A percentile compares a stretch with the other conserved stretches of the same genome.
Conservation (phyloP, 805 yeast genomes). For the Brettanomyces naardenensis region DNA sequence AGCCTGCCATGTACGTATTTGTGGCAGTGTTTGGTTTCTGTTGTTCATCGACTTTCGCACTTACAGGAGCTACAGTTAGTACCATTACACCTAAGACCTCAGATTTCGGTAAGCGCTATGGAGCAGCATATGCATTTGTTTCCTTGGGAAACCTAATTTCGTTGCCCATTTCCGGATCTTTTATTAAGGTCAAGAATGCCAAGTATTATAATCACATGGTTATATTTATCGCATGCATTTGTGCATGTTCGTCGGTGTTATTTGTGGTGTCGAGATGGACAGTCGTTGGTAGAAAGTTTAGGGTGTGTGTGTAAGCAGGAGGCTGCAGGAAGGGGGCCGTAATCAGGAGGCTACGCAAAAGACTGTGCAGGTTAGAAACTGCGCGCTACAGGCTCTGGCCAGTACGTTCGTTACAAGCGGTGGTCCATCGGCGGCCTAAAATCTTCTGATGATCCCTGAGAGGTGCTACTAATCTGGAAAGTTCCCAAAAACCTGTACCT, state of each 20-base stretch:
- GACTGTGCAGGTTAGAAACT: too few relatives aligned
- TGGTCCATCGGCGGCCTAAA: too few relatives aligned
- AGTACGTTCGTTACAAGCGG: too few relatives aligned
- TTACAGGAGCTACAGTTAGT: slow-evolving; percentile 57
- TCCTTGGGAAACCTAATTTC: slow-evolving; percentile 41
- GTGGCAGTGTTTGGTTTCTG: slow-evolving; percentile 42
- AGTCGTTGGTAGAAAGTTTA: slow-evolving; percentile 19
- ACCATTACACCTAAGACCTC: slow-evolving; percentile 45
- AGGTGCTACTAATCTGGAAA: too few relatives aligned
- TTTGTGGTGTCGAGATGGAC: slow-evolving; percentile 9
- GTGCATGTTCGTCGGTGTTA: slow-evolving; percentile 10
- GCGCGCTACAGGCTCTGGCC: too few relatives aligned
- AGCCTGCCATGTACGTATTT: slow-evolving; percentile 40
- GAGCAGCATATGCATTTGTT: slow-evolving; percentile 55
- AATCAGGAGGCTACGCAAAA: too few relatives aligned
- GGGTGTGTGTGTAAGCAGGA: slow-evolving; percentile 15
- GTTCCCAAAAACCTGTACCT: too few relatives aligned
- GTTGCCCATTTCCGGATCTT: slow-evolving; percentile 42
- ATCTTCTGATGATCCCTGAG: too few relatives aligned
- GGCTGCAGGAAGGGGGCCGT: too few relatives aligned
- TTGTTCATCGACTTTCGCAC: slow-evolving; percentile 48
- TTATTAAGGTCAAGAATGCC: slow-evolving; percentile 26
- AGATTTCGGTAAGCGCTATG: slow-evolving; percentile 61
- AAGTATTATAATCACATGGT: slow-evolving; percentile 18
- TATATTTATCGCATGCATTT: slow-evolving; percentile 18